Evolutionary conservation across 441 rosid genomes (phyloP), one percentile per base, ranked within the genome.

Genomic region (Pelargonium cotyledonis): DNA sequence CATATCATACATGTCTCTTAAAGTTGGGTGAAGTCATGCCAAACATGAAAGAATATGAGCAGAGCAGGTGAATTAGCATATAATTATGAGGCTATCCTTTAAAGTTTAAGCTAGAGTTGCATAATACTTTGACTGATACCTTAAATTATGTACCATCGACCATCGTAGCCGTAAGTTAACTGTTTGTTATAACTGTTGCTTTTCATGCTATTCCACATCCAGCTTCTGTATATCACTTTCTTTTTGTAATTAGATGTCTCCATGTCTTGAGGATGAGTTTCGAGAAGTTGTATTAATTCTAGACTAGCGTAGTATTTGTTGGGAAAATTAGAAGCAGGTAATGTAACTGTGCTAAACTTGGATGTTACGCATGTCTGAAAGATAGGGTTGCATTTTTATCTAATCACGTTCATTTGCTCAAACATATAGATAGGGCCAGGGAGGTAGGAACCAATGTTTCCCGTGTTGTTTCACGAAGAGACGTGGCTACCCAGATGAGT

Each of bases 401-500:
- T 51, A n/a, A 51, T 47, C 55, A 10, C 6, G 8, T 5, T 60
- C 4, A 15, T 60, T 19, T 4, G 64, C 26, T 60, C 64, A 21
- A 60, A 60, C 64, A 51, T 51, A 51, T 18, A 51, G 58, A 51
- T 51, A 18, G 58, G 58, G 58, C 8, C 58, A 51, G n/a, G 19
- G 58, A 51, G n/a, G 58, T 18, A 14, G 58, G 58, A n/a, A 51
- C 0, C 58, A 51, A 51, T 18, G 8, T 51, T 18, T 51, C 84
- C 47, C 80, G 77, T 65, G 84, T 82, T 76, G 82, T 82, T 71
- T 89, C 98, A 76, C 88, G 90, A 82, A 89, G 97, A 82, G 98
- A 90, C 76, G 89, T 89, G 91, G 97, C 96, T 16, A 93, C 96
- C 18, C 97, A 90, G 70, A 93, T 93, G 98, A 90, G 98, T 63